phyloP scores from a whole-genome alignment of 2,329 filamentous ascomycete species.

The Apiospora phragmitis region DNA sequence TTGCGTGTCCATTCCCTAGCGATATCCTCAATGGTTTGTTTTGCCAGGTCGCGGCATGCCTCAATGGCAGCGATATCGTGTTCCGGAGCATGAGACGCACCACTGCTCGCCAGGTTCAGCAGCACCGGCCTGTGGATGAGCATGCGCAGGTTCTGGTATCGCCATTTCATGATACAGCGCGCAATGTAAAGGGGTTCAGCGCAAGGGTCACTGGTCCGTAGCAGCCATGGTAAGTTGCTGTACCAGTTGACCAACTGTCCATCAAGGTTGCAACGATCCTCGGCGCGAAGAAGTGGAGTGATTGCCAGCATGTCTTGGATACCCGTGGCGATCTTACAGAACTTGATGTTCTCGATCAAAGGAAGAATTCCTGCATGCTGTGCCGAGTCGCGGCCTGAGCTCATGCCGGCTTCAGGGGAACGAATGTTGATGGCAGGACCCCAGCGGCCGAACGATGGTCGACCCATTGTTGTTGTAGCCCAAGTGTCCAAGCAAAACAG shows the following conservation, averaged over 20 bases:
- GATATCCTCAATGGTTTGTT: constrained; percentile 72
- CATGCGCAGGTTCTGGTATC: constrained; percentile 76
- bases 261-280: constrained; percentile 68
- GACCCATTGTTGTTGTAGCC: constrained; percentile 69
- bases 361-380: constrained; percentile 68
- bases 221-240: constrained; percentile 65
- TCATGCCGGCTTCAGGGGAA: constrained; percentile 55
- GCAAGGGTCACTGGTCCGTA: constrained; percentile 65
- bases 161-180: constrained; percentile 78
- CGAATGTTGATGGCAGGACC: constrained; percentile 68
- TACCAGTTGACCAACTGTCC: constrained; percentile 72
- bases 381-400: constrained; percentile 48
- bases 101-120: constrained; percentile 62
- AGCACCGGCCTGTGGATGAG: constrained; percentile 74
- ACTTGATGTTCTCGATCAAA: constrained; percentile 74
- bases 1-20: constrained; percentile 69
- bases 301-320: constrained; percentile 76
- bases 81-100: constrained; percentile 49
- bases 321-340: constrained; percentile 76
- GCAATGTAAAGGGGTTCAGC: constrained; percentile 70
- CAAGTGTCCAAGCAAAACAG: constrained; percentile 74
- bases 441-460: constrained; percentile 68
- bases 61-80: constrained; percentile 69
- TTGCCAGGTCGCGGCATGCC: constrained; percentile 68
- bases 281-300: constrained; percentile 64